A percentile compares a stretch with the other conserved stretches of the same genome.
Conservation (phyloP, 768 basidiomycete genomes). For the Psilocybe tampanensis region DNA sequence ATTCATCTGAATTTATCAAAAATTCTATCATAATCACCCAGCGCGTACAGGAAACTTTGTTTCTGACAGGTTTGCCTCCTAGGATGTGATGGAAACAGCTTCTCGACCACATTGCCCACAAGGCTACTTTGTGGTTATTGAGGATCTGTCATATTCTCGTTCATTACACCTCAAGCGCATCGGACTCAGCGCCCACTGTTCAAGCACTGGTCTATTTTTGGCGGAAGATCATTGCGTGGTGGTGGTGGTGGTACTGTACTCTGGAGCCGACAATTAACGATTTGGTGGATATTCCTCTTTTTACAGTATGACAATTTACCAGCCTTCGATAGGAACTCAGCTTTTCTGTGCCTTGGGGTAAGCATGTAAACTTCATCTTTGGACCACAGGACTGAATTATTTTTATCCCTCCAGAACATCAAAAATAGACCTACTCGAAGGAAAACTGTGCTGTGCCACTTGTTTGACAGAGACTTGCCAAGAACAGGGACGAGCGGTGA, state of each 20-base stretch:
- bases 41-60: not conserved
- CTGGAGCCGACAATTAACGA: too few relatives aligned
- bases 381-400: not conserved
- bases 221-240: not conserved
- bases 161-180: not conserved
- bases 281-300: not conserved
- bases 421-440: not conserved
- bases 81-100: not conserved
- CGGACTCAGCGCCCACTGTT: slow-evolving; percentile 2
- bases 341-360: too few relatives aligned
- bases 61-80: not conserved
- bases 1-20: not conserved
- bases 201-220: not conserved
- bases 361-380: too few relatives aligned
- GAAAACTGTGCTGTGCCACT: slow-evolving; percentile 3
- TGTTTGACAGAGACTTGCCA: slow-evolving; percentile 3
- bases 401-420: not conserved
- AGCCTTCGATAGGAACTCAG: too few relatives aligned
- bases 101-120: not conserved
- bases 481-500: slow-evolving; percentile 10
- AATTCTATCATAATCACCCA: not conserved
- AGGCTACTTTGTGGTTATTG: not conserved
- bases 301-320: too few relatives aligned
- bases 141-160: not conserved
- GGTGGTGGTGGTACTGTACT: not conserved